These are phyloP conservation scores for Hylodesmum podocarpum DNA, from an alignment of 306 rosid species.

Conservation along the genomic window DNA sequence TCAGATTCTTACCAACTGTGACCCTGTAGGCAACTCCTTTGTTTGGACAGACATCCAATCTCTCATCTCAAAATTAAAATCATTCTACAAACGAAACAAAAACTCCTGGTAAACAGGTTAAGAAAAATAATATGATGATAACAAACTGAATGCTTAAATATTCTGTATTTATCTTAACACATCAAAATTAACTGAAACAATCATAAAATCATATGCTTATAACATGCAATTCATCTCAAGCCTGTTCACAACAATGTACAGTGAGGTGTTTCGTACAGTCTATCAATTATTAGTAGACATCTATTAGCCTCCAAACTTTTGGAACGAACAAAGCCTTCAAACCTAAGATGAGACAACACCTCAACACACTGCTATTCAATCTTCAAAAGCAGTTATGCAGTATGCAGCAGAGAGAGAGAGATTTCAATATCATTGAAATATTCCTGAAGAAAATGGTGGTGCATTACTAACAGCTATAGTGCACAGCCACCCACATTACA, in stretches of 20 bases:
- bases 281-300: not conserved
- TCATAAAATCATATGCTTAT: slow-evolving; percentile 1
- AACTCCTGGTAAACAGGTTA: slow-evolving; percentile 14
- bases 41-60: slow-evolving; percentile 79
- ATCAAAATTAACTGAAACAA: slow-evolving; percentile 15
- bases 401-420: not conserved
- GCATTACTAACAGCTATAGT: not conserved
- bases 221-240: not conserved
- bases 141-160: not conserved
- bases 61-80: slow-evolving; percentile 82
- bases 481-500: not conserved
- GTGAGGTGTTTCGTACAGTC: not conserved
- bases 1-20: slow-evolving; percentile 60
- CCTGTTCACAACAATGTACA: not conserved
- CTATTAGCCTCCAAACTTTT: slow-evolving; percentile 9
- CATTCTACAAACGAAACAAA: slow-evolving; percentile 60
- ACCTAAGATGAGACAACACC: not conserved
- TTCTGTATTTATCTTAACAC: not conserved
- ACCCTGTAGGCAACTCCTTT: slow-evolving; percentile 72
- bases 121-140: slow-evolving; percentile 22
- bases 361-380: slow-evolving; percentile 5
- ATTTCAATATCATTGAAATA: not conserved
- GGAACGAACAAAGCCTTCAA: not conserved
- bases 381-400: not conserved
- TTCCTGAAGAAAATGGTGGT: not conserved